Percentiles rank a stretch among this genome's conserved stretches.
Evolutionary conservation across 768 basidiomycete species (phyloP).

Genomic region (Tylopilus plumbeoviolaceoides): DNA sequence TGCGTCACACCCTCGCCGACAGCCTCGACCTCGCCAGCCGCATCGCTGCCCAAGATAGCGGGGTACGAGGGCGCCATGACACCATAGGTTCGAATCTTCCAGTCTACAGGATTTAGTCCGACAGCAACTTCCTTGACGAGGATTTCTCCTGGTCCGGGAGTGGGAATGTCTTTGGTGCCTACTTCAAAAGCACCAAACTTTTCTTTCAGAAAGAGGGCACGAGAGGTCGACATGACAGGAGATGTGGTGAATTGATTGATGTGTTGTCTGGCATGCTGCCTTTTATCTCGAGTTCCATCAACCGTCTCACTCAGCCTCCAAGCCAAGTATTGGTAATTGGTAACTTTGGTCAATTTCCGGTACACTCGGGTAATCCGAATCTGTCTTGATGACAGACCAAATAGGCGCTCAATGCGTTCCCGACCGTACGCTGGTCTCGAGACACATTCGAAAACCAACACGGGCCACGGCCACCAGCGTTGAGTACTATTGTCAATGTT

Average conservation of each 20-base stretch:
- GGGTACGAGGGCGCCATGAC: conserved; percentile 26
- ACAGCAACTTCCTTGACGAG: conserved; percentile 40
- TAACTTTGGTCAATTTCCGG: background rate
- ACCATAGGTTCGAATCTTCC: conserved; percentile 20
- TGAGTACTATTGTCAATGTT: too few species aligned
- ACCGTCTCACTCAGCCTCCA: background rate
- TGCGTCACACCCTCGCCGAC: conserved; percentile 38
- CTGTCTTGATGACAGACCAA: too few species aligned
- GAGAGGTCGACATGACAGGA: conserved; percentile 11
- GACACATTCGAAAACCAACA: too few species aligned
- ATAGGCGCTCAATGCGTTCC: too few species aligned
- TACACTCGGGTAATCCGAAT: too few species aligned
- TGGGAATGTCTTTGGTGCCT: conserved; percentile 5
- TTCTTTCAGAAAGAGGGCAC: conserved; percentile 17
- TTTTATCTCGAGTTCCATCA: background rate
- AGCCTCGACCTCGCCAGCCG: conserved; percentile 36
- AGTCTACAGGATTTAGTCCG: conserved; percentile 44
- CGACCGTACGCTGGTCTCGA: too few species aligned
- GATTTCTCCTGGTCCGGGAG: conserved; percentile 40
- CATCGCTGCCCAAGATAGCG: conserved; percentile 35
- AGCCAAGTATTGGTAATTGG: conserved; percentile 1
- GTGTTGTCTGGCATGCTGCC: background rate
- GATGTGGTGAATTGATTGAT: background rate
- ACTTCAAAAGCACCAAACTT: conserved; percentile 15
- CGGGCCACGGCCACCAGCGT: too few species aligned